Conservation (phyloP, 148 eudicot genomes). For the Bassia scoparia region DNA sequence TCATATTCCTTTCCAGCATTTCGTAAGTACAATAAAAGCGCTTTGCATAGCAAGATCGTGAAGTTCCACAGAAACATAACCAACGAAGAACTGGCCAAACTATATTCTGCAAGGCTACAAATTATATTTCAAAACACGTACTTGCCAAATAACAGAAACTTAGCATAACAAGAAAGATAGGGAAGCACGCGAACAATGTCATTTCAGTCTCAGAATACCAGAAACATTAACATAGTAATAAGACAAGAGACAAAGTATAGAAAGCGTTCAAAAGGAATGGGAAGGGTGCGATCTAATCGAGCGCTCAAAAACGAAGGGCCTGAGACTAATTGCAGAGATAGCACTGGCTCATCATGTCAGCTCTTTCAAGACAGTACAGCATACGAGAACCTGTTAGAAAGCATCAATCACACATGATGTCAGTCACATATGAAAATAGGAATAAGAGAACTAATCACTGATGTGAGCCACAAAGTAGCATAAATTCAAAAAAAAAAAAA, state of each 20-base stretch:
- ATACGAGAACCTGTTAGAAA: conserved; percentile 77
- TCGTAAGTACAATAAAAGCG: conserved; percentile 91
- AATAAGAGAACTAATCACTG: too few species aligned
- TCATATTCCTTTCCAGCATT: conserved; percentile 81
- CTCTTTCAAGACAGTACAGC: conserved; percentile 98
- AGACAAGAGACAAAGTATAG: conserved; percentile 12
- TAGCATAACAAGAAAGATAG: too few species aligned
- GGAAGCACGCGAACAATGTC: too few species aligned
- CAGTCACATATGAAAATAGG: neutral
- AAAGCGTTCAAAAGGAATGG: conserved; percentile 92
- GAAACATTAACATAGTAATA: neutral
- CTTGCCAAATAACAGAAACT: too few species aligned
- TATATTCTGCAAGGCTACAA: conserved; percentile 72
- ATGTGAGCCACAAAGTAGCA: too few species aligned
- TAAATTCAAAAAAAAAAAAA: too few species aligned
- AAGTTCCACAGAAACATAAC: conserved; percentile 97
- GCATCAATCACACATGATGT: conserved; percentile 13
- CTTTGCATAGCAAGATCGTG: conserved; percentile 93
- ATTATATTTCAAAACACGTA: conserved; percentile 19
- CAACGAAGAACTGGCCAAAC: conserved; percentile 98
- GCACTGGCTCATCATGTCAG: conserved; percentile 97
- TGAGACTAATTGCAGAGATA: conserved; percentile 98
- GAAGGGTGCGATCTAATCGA: conserved; percentile 89
- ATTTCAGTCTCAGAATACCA: conserved; percentile 6
- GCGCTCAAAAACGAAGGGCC: conserved; percentile 98